phyloP scores from a whole-genome alignment of 495 filamentous ascomycete species.

The Penicillium coprophilum region DNA sequence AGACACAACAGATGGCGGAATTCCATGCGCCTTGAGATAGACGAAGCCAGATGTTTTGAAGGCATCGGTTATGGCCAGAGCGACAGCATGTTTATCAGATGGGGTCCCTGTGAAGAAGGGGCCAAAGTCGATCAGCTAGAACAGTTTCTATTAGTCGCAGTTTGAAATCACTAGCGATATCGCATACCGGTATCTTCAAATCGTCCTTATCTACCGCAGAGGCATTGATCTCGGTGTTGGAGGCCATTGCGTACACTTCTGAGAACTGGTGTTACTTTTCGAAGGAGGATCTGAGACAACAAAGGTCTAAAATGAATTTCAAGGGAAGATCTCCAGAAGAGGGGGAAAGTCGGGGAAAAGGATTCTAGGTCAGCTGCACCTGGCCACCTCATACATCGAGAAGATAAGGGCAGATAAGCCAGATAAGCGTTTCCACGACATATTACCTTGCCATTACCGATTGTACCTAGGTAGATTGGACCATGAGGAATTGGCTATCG shows the following conservation, averaged over 20 bases:
- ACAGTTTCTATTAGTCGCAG: neutral
- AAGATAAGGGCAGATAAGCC: conserved; percentile 14
- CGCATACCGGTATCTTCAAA: conserved; percentile 66
- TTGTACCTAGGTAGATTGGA: no score
- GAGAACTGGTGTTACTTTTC: neutral
- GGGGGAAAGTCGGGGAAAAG: neutral
- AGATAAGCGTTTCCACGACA: neutral
- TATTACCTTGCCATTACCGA: no score
- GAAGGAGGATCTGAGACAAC: neutral
- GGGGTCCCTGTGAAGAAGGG: conserved; percentile 67
- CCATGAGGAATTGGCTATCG: neutral
- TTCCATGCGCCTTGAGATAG: conserved; percentile 78
- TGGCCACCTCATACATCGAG: neutral
- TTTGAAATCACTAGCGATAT: neutral
- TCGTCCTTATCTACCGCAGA: conserved; percentile 63
- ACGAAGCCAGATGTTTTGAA: conserved; percentile 89
- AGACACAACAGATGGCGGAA: conserved; percentile 58
- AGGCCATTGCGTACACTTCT: conserved; percentile 13
- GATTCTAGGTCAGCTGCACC: neutral
- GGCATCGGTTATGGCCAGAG: conserved; percentile 68
- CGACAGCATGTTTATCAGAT: conserved; percentile 62
- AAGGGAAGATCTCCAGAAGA: conserved; percentile 3
- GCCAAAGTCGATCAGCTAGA: conserved; percentile 82
- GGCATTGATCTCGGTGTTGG: conserved; percentile 17
- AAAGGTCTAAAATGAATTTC: neutral